phyloP scores from a whole-genome alignment of 306 rosid genomes.

The Amphicarpaea edgeworthii region DNA sequence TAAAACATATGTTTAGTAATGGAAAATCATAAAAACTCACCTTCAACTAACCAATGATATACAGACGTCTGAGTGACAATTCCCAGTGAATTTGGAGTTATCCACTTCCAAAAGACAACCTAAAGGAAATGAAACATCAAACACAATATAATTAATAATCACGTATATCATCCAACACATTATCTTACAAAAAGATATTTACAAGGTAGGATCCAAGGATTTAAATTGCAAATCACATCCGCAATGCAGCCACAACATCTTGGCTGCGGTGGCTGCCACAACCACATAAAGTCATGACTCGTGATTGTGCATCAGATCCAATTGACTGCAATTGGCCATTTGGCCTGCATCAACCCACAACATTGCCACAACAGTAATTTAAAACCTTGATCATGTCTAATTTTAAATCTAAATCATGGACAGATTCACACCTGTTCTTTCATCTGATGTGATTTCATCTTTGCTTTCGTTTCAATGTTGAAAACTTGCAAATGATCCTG shows the following conservation, averaged over 20 bases:
- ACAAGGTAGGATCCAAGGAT: background rate
- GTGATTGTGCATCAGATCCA: background rate
- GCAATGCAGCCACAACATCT: background rate
- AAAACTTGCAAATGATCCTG: constrained; percentile 73
- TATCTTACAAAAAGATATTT: background rate
- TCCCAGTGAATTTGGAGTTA: constrained; percentile 58
- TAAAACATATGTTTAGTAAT: background rate
- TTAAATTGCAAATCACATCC: background rate
- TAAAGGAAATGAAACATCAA: constrained; percentile 24
- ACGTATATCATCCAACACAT: constrained; percentile 3
- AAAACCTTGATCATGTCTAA: background rate
- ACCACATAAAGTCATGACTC: background rate
- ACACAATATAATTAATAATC: background rate
- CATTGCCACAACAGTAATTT: background rate
- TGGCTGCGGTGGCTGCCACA: background rate
- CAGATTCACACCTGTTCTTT: constrained; percentile 61
- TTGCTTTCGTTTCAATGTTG: constrained; percentile 63
- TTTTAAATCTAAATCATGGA: background rate
- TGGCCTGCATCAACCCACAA: background rate
- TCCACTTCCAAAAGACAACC: constrained; percentile 78
- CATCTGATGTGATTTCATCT: constrained; percentile 71
- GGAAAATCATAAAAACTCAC: constrained; percentile 41
- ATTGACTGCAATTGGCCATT: background rate
- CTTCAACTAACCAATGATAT: constrained; percentile 71
- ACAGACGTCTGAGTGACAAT: constrained; percentile 64